Conservation (phyloP, 2,329 filamentous ascomycete species). For the Trichoderma sp. region DNA sequence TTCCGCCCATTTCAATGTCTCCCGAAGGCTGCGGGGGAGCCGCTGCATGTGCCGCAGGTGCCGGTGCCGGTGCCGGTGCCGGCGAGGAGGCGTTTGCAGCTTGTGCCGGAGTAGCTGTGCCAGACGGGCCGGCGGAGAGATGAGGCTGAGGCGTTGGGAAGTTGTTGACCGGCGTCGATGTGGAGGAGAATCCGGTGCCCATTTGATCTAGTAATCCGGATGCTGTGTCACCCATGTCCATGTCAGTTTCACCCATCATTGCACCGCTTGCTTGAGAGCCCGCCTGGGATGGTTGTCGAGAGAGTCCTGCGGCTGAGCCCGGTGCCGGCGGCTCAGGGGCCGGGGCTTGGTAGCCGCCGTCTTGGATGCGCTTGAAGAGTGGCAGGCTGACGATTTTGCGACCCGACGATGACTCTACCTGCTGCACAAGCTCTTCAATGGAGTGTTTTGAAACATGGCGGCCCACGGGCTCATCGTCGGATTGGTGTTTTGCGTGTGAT, state of each 20-base stretch:
- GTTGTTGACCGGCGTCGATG: constrained; percentile 58
- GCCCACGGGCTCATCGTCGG: constrained; percentile 44
- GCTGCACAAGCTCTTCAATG: constrained; percentile 69
- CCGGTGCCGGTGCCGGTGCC: constrained; percentile 28
- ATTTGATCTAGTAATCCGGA: constrained; percentile 67
- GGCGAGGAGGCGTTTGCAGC: constrained; percentile 46
- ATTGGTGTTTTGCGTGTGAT: constrained; percentile 60
- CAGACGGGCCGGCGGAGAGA: constrained; percentile 54
- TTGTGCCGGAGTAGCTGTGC: constrained; percentile 54
- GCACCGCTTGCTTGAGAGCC: constrained; percentile 55
- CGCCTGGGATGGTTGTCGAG: constrained; percentile 53
- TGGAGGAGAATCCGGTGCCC: constrained; percentile 58
- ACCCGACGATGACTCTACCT: constrained; percentile 69
- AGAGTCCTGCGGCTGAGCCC: constrained; percentile 36
- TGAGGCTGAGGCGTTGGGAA: constrained; percentile 60
- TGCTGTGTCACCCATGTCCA: constrained; percentile 63
- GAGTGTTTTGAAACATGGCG: constrained; percentile 46
- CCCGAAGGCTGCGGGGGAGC: constrained; percentile 22
- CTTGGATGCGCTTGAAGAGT: constrained; percentile 67
- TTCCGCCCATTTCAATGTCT: constrained; percentile 53
- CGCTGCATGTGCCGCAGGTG: constrained; percentile 25
- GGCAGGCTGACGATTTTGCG: constrained; percentile 63
- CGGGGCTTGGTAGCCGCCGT: constrained; percentile 70
- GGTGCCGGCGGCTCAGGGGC: constrained; percentile 40
- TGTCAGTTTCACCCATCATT: constrained; percentile 57